These are phyloP conservation scores for Saccharomycopsis hybrid DNA, from an alignment of 1,139 yeast genomes.

Conservation along the genomic window DNA sequence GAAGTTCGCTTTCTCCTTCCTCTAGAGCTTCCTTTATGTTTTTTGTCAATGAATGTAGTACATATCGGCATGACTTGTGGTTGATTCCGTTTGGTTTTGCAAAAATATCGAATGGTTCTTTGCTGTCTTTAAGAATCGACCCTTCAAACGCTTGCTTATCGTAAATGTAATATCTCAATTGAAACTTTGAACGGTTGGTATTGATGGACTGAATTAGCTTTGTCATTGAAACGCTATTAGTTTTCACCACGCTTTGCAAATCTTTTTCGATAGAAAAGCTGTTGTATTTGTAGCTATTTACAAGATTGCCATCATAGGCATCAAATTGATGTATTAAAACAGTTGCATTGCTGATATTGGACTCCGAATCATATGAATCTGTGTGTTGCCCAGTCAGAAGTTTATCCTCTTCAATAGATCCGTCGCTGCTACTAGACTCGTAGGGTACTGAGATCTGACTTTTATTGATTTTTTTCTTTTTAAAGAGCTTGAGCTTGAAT, in stretches of 20 bases:
- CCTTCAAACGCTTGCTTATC: constrained; percentile 7
- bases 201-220: constrained; percentile 34
- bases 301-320: too few species aligned
- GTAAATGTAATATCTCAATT: constrained; percentile 13
- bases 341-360: too few species aligned
- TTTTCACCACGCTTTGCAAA: background rate
- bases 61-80: constrained; percentile 8
- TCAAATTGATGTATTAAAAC: too few species aligned
- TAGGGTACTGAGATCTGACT: too few species aligned
- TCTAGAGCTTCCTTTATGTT: background rate
- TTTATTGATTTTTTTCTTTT: too few species aligned
- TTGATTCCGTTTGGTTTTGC: constrained; percentile 7
- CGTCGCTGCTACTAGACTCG: too few species aligned
- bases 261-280: constrained; percentile 9
- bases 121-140: background rate
- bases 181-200: constrained; percentile 27
- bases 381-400: too few species aligned
- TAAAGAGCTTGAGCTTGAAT: too few species aligned
- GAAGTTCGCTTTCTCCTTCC: background rate
- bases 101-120: constrained; percentile 4
- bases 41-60: constrained; percentile 5
- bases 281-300: background rate
- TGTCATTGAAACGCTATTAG: constrained; percentile 3
- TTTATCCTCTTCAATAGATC: too few species aligned
- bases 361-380: too few species aligned